Evolutionary conservation across 805 yeast species (phyloP).

Genomic region (Candida ponderosae): DNA sequence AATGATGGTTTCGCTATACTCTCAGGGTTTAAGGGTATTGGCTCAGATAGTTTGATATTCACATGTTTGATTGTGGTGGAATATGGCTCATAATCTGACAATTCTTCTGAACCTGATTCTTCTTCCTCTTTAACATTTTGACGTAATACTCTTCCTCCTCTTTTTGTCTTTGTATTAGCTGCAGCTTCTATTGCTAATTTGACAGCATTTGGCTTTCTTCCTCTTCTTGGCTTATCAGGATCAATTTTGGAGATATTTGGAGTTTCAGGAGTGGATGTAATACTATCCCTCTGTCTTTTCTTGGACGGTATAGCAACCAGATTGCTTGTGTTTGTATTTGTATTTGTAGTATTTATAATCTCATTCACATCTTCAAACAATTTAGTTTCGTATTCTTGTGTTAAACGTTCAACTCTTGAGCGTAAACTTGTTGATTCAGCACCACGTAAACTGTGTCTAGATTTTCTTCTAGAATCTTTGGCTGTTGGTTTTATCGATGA

Average conservation of each 20-base stretch:
- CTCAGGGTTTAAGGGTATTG: slow-evolving; percentile 51
- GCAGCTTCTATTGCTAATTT: not conserved
- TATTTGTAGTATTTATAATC: too few relatives aligned
- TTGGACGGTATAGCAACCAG: too few relatives aligned
- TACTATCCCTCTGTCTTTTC: too few relatives aligned
- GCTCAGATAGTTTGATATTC: slow-evolving; percentile 31
- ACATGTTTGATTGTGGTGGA: slow-evolving; percentile 8
- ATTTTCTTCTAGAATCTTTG: slow-evolving; percentile 5
- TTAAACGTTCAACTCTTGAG: not conserved
- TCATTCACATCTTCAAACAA: too few relatives aligned
- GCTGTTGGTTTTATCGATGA: slow-evolving; percentile 2
- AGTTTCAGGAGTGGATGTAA: too few relatives aligned
- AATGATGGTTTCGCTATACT: slow-evolving; percentile 43
- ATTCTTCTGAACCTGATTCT: slow-evolving; percentile 18
- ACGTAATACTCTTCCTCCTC: not conserved
- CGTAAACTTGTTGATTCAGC: not conserved
- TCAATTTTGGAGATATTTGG: too few relatives aligned
- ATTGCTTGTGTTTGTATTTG: too few relatives aligned
- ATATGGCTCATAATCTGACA: slow-evolving; percentile 2
- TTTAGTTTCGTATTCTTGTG: not conserved
- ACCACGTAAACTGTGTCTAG: slow-evolving; percentile 16
- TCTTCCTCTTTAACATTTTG: slow-evolving; percentile 8
- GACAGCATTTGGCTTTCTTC: too few relatives aligned
- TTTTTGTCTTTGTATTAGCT: not conserved
- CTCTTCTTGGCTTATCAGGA: not conserved